Conservation (phyloP, 2,329 filamentous ascomycete genomes). For the Teratosphaeria pseudoeucalypti region DNA sequence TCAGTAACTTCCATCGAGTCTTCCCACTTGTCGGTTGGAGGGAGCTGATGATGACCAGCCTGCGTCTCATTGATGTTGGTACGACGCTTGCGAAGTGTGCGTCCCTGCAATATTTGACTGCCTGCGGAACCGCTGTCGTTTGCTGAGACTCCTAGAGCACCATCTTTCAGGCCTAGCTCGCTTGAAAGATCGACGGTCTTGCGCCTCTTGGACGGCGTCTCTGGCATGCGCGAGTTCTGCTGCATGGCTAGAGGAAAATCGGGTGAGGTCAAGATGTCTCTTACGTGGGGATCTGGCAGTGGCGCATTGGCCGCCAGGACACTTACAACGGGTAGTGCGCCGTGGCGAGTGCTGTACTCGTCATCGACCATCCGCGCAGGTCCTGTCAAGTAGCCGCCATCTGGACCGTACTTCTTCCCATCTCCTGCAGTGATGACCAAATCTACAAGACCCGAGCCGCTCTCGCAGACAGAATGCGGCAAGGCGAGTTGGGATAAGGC, state of each 20-base stretch:
- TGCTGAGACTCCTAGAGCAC: background rate
- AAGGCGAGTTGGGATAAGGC: constrained; percentile 29
- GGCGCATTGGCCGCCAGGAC: background rate
- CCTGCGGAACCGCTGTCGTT: background rate
- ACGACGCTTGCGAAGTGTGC: constrained; percentile 9
- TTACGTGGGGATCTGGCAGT: background rate
- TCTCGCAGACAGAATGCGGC: constrained; percentile 24
- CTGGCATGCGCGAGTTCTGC: background rate
- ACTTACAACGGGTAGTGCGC: background rate
- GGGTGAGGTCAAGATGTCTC: background rate
- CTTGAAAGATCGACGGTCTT: background rate
- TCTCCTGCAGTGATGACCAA: constrained; percentile 18
- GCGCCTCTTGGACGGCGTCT: constrained; percentile 4
- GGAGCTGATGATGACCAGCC: background rate
- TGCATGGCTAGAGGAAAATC: background rate
- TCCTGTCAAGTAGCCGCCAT: constrained; percentile 9
- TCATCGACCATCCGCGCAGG: constrained; percentile 12
- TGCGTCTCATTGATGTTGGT: constrained; percentile 11
- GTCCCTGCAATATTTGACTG: background rate
- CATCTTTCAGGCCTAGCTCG: background rate
- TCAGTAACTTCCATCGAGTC: constrained; percentile 1
- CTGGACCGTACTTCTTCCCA: constrained; percentile 18
- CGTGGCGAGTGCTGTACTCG: constrained; percentile 1
- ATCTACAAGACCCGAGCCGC: constrained; percentile 22
- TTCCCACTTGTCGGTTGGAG: background rate